Base-by-base conservation (phyloP, 805 yeast genomes). In the Candida boleticola region DNA sequence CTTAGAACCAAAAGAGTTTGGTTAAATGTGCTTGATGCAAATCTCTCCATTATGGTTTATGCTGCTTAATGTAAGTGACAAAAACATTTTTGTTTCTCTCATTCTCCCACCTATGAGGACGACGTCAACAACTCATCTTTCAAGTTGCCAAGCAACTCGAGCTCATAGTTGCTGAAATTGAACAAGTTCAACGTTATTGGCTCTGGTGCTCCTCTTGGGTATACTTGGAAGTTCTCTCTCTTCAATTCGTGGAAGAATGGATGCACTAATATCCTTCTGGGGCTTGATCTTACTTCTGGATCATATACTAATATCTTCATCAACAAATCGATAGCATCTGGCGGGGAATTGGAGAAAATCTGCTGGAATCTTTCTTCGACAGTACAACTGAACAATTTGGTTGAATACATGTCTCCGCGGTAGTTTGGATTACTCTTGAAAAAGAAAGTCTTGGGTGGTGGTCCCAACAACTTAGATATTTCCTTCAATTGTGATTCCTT, bases 401-500 rank as follows among this genome's bases (percentile, higher is more conserved):
- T 78, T 21, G 85, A 76, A 58, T 76, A 85, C 68, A 82, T 72
- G 41, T 87, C 85, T 2, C 95, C 95, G 53, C 80, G 75, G 59
- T 85, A 85, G 44, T 78, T 75, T 11, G 92, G 87, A 54, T 85
- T 85, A 33, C 85, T 80, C 53, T 82, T 82, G 64, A 78, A 82
- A 47, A 85, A 77, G 54, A 85, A 85, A 40, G 81, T 74, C 48
- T 73, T 71, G 29, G 73, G 65, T 4, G 98, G 98, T 3, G 95
- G 92, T 1, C 99, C 99, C 53, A 92, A 71, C 35, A 89, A 68
- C 63, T 92, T 89, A 29, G 95, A 83, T 47, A 93, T 89, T 58
- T 92, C 95, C 50, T 92, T 83, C 48, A 93, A 72, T 64, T 93
- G 99, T 48, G 88, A 75, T 58, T 83, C 77, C 39, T 96, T 96